A percentile compares a stretch with the other conserved stretches of the same genome.
Evolutionary conservation across 176 grass and related monocot genomes (phyloP).

Genomic region (Lolium multiflorum): DNA sequence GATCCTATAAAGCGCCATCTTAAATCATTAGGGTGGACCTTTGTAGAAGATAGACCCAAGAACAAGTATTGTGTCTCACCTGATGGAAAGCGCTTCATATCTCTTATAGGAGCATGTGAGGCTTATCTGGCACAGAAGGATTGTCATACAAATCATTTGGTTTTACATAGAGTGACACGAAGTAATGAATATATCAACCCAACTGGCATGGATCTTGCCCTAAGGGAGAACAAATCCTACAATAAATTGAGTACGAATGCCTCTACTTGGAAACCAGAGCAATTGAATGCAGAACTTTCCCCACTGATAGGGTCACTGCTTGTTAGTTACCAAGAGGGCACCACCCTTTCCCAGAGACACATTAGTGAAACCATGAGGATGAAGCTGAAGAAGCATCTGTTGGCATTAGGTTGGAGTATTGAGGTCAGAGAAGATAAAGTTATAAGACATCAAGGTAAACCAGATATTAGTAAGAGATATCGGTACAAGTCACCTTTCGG

Average conservation of each 20-base stretch:
- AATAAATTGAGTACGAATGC: constrained; percentile 16
- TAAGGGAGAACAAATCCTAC: constrained; percentile 15
- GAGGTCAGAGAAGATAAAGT: constrained; percentile 43
- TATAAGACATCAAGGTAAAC: constrained; percentile 24
- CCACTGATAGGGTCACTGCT: constrained; percentile 46
- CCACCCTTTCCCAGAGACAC: not conserved
- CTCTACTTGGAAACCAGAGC: constrained; percentile 43
- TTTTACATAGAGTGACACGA: not conserved
- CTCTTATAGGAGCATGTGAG: constrained; percentile 69
- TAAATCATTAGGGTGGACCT: constrained; percentile 60
- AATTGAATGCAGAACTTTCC: constrained; percentile 56
- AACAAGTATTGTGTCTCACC: constrained; percentile 64
- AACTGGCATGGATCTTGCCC: constrained; percentile 26
- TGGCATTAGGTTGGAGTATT: constrained; percentile 76
- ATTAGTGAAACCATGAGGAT: constrained; percentile 1
- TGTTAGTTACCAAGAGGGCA: constrained; percentile 41
- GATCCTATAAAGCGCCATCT: constrained; percentile 56
- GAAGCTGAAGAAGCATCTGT: constrained; percentile 73
- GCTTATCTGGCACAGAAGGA: constrained; percentile 41
- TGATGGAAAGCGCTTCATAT: constrained; percentile 53
- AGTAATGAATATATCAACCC: not conserved
- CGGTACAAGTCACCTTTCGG: constrained; percentile 62
- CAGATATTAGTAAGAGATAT: constrained; percentile 34
- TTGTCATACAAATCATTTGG: constrained; percentile 16
- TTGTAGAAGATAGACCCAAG: constrained; percentile 41